A percentile compares a stretch with the other conserved stretches of the same genome.
Evolutionary conservation across 1,139 yeast species (phyloP).

Genomic region (Taphrina communis): DNA sequence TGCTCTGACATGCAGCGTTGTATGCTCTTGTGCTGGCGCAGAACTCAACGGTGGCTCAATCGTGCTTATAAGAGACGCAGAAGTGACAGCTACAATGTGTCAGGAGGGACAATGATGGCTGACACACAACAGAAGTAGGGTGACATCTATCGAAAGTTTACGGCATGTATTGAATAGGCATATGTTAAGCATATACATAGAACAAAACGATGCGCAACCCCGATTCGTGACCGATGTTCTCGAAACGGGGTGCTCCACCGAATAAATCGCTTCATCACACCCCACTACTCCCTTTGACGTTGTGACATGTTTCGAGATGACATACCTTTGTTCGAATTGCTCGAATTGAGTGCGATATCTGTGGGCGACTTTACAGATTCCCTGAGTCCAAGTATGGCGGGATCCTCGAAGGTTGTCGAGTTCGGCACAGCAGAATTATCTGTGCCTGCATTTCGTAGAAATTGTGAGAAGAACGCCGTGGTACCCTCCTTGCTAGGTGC

Average conservation of each 20-base stretch:
- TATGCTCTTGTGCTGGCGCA: neutral
- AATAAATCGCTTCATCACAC: conserved; percentile 24
- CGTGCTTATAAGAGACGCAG: neutral
- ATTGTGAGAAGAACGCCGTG: conserved; percentile 26
- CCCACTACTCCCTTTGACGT: conserved; percentile 13
- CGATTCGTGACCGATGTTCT: conserved; percentile 16
- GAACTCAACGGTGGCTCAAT: neutral
- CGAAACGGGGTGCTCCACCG: conserved; percentile 29
- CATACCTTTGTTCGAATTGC: conserved; percentile 10
- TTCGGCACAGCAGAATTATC: neutral
- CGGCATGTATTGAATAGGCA: conserved; percentile 22
- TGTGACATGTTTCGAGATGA: conserved; percentile 1
- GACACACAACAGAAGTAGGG: conserved; percentile 1
- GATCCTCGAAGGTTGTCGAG: conserved; percentile 15
- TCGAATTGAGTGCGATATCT: conserved; percentile 4
- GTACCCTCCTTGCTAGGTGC: conserved; percentile 15
- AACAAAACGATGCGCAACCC: conserved; percentile 19
- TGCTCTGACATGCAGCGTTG: neutral
- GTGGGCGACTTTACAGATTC: conserved; percentile 16
- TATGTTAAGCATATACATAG: conserved; percentile 32
- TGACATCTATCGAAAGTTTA: neutral
- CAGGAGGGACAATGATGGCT: neutral
- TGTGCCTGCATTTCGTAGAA: conserved; percentile 12
- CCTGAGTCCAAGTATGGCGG: conserved; percentile 17
- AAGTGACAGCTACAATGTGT: conserved; percentile 2